phyloP scores from a whole-genome alignment of 495 filamentous ascomycete genomes.

The Hypoxylon lienhwacheense region DNA sequence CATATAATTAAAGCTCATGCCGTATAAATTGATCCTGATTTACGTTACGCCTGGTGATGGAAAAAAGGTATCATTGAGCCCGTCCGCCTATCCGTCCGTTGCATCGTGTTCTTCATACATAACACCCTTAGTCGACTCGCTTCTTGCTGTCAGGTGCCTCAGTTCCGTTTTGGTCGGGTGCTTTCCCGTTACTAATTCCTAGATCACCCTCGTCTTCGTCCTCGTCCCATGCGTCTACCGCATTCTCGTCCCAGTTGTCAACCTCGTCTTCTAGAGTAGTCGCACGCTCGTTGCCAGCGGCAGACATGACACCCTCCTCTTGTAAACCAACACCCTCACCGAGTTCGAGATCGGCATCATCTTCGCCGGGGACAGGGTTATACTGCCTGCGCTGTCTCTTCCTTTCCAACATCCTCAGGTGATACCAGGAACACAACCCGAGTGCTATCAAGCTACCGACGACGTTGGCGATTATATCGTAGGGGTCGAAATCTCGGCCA shows the following conservation, averaged over 20 bases:
- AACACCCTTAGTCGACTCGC: conserved; percentile 40
- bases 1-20: conserved; percentile 14
- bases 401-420: conserved; percentile 91
- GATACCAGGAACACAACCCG: conserved; percentile 82
- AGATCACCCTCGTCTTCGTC: conserved; percentile 54
- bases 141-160: conserved; percentile 40
- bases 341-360: conserved; percentile 56
- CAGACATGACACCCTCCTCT: conserved; percentile 51
- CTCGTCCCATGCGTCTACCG: conserved; percentile 71
- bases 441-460: conserved; percentile 73
- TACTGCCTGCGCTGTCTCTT: conserved; percentile 76
- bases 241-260: conserved; percentile 84
- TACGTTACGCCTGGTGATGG: conserved; percentile 24
- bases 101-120: conserved; percentile 26
- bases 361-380: conserved; percentile 57
- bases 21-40: conserved; percentile 18
- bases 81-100: conserved; percentile 28
- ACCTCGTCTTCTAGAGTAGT: conserved; percentile 68
- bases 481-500: conserved; percentile 77
- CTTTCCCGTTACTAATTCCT: conserved; percentile 35
- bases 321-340: conserved; percentile 61
- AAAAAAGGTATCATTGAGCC: conserved; percentile 35
- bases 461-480: conserved; percentile 85
- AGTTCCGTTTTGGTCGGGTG: conserved; percentile 30
- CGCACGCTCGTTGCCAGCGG: conserved; percentile 29